These are phyloP conservation scores for Dipodascus albidus DNA, from an alignment of 805 yeast species.

Conservation along the genomic window DNA sequence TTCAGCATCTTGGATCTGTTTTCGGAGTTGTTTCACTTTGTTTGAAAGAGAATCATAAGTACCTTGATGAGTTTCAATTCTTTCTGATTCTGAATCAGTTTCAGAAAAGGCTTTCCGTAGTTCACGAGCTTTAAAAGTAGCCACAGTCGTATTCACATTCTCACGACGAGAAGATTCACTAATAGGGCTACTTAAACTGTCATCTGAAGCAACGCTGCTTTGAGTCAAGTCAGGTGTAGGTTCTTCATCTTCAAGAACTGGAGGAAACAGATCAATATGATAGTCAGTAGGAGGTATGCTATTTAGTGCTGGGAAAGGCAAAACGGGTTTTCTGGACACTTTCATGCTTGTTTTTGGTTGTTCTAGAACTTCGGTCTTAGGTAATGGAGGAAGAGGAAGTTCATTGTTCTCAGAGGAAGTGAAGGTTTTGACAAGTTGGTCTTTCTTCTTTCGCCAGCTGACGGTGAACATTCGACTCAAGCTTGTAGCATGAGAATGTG, in stretches of 20 bases:
- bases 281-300: not conserved
- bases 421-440: not conserved
- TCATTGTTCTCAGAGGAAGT: not conserved
- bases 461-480: not conserved
- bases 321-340: not conserved
- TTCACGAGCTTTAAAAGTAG: not conserved
- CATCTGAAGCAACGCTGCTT: not conserved
- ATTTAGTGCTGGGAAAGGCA: not conserved
- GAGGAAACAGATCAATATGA: not conserved
- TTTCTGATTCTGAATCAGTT: not conserved
- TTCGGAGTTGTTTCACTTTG: conserved; percentile 3
- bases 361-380: not conserved
- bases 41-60: conserved; percentile 5
- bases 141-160: not conserved
- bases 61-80: conserved; percentile 5
- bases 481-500: not conserved
- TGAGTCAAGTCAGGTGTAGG: not conserved
- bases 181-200: not conserved
- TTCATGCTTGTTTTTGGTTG: not conserved
- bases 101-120: not conserved
- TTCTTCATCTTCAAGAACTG: not conserved
- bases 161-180: not conserved
- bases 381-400: not conserved
- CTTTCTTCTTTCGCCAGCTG: not conserved
- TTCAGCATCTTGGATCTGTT: not conserved